Evolutionary conservation across 345 rosid species (phyloP), one percentile per base, ranked within the genome.

Genomic region (Geranium brycei): DNA sequence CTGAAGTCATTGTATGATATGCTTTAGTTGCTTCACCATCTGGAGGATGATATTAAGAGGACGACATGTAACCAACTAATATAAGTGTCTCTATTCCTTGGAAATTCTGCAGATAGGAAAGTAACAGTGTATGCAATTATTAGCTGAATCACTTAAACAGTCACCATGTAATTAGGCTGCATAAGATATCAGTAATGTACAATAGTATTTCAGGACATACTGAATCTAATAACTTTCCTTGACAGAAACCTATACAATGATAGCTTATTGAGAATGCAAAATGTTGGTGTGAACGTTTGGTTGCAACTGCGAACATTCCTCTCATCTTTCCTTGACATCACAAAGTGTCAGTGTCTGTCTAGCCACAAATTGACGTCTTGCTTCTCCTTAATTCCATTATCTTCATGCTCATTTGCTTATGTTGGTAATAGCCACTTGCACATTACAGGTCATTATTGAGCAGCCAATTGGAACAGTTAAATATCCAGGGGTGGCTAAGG

Each of bases 401-500:
- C 65, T 40, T 18, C 51, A 23, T 18, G 65, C 1, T 41, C 5
- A 31, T 30, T 47, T 58, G 58, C 18, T 57, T 64, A 31, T 55
- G 35, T 18, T 6, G 6, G 10, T 32, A 28, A 35, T 17, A 51
- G 4, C 56, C 32, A 5, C 64, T 57, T 69, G 62, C 61, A 65
- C 73, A 41, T 66, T 38, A 38, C 67, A 92, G 96, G 84, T 84
- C 53, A 73, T 76, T 66, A 79, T 92, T 73, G 66, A 68, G 59
- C 88, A 89, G 75, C 93, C 96, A 60, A 85, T 89, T 57, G 98
- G 96, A 78, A 65, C 72, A 57, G 77, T 75, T 63, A 71, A 58
- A 67, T 92, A 87, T 75, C 89, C 91, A 32, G 89, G 93, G 17
- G 93, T 92, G 58, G 95, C 95, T 57, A 82, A 83, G 76, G 96